Conservation (phyloP, 2,329 filamentous ascomycete species). For the Aureobasidium lini region DNA sequence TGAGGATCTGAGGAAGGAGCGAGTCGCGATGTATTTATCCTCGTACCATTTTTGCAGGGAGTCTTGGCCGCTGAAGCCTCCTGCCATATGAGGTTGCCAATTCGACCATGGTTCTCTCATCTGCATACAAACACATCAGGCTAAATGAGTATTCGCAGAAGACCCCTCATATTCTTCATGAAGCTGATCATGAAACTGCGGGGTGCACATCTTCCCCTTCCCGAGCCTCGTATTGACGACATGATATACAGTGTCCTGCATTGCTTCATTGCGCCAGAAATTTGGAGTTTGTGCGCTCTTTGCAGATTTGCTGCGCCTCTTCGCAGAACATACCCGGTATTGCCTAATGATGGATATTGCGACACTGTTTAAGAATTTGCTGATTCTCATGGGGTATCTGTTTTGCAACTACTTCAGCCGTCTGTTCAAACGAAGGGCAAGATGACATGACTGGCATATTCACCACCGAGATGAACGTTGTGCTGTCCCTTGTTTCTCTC, state of each 20-base stretch:
- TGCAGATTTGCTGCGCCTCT: too few species aligned
- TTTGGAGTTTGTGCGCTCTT: too few species aligned
- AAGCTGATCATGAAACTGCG: background rate
- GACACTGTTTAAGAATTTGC: background rate
- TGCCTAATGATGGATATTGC: too few species aligned
- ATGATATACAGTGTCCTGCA: background rate
- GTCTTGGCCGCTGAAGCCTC: background rate
- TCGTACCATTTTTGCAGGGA: background rate
- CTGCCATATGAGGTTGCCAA: background rate
- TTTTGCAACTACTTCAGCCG: too few species aligned
- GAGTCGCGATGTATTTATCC: background rate
- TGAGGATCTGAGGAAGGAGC: background rate
- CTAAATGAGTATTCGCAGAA: background rate
- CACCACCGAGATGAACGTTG: slow-evolving; percentile 9
- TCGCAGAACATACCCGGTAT: too few species aligned
- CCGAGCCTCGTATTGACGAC: background rate
- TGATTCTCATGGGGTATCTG: background rate
- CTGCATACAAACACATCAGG: background rate
- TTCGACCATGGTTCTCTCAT: background rate
- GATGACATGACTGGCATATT: slow-evolving; percentile 13
- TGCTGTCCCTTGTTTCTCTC: slow-evolving; percentile 12
- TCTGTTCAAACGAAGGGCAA: slow-evolving; percentile 5
- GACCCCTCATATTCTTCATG: background rate
- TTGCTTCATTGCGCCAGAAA: too few species aligned
- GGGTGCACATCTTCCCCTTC: background rate